Conservation (phyloP, 495 filamentous ascomycete genomes). For the Clavariopsis aquatica region DNA sequence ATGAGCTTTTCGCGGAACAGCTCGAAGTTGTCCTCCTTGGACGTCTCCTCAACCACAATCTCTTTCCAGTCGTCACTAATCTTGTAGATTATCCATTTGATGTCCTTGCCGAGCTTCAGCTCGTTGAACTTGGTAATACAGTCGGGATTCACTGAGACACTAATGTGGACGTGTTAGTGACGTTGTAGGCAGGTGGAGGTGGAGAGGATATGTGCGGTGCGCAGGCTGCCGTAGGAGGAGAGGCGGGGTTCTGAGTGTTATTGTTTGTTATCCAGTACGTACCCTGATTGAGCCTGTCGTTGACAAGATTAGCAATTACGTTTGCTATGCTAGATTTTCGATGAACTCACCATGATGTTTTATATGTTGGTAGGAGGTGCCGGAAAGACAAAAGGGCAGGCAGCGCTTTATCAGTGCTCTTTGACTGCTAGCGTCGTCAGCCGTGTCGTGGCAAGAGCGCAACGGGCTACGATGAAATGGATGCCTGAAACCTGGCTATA, state of each 20-base stretch:
- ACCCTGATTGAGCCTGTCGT: slow-evolving; percentile 68
- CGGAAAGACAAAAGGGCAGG: slow-evolving; percentile 10
- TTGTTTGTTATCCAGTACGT: slow-evolving; percentile 44
- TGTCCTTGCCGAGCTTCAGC: slow-evolving; percentile 82
- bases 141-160: slow-evolving; percentile 75
- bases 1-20: slow-evolving; percentile 78
- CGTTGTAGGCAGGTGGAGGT: background rate
- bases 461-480: background rate
- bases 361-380: slow-evolving; percentile 13
- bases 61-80: slow-evolving; percentile 88
- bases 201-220: background rate
- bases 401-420: slow-evolving; percentile 35
- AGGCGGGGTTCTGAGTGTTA: background rate
- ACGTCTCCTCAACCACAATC: slow-evolving; percentile 78
- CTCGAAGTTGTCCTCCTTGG: slow-evolving; percentile 46
- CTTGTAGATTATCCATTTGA: slow-evolving; percentile 98
- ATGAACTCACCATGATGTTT: slow-evolving; percentile 34
- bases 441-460: slow-evolving; percentile 13
- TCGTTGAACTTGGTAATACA: slow-evolving; percentile 85
- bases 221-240: background rate
- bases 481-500: slow-evolving; percentile 7
- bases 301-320: background rate
- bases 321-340: background rate
- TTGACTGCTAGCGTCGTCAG: slow-evolving; percentile 36
- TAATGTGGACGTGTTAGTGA: slow-evolving; percentile 40